Conservation (phyloP, 108 stramenopile species). For the Chaetoceros tenuissimus region DNA sequence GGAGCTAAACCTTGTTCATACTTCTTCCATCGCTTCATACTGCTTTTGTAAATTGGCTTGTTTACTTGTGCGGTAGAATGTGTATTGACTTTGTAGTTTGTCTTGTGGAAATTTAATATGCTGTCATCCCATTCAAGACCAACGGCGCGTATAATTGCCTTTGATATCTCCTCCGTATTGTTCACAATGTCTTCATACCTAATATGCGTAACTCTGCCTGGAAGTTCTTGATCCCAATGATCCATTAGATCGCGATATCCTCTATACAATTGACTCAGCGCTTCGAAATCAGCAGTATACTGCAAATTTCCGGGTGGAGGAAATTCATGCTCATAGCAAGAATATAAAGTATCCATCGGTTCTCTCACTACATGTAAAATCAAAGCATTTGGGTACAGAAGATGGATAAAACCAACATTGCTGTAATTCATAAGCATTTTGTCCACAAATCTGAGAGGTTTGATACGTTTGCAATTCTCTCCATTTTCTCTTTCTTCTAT, state of each 20-base stretch:
- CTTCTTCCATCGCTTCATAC: constrained; percentile 62
- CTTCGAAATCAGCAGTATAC: constrained; percentile 60
- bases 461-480: constrained; percentile 6
- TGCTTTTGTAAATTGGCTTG: constrained; percentile 68
- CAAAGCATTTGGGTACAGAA: constrained; percentile 80
- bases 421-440: constrained; percentile 85
- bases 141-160: constrained; percentile 35
- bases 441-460: constrained; percentile 59
- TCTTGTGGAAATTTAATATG: constrained; percentile 78
- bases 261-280: constrained; percentile 62
- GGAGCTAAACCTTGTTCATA: constrained; percentile 20
- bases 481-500: constrained; percentile 28
- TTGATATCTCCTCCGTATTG: constrained; percentile 58
- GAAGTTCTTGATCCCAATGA: constrained; percentile 73
- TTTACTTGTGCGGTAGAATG: constrained; percentile 79
- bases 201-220: constrained; percentile 73
- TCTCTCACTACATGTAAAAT: constrained; percentile 76
- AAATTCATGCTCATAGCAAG: constrained; percentile 79
- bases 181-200: constrained; percentile 81
- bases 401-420: constrained; percentile 83
- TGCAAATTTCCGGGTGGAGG: constrained; percentile 57
- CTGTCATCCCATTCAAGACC: constrained; percentile 56
- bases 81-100: constrained; percentile 84
- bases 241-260: constrained; percentile 39
- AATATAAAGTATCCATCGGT: constrained; percentile 78